phyloP scores from a whole-genome alignment of 2,329 filamentous ascomycete species.

The Tolypocladium nubicola region DNA sequence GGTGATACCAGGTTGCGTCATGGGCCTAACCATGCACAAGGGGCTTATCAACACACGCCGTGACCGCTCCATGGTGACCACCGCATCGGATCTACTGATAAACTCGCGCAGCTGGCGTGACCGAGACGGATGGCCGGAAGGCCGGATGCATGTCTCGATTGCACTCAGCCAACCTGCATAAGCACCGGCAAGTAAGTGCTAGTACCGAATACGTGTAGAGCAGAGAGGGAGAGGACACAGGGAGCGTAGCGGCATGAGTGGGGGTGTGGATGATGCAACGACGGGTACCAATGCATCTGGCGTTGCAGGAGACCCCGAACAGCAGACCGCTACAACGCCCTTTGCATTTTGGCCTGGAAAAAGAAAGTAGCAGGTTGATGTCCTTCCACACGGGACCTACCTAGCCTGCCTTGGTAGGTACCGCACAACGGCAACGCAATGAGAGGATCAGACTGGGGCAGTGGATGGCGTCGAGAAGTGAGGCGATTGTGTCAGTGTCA shows the following conservation, averaged over 20 bases:
- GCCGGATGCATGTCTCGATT: neutral
- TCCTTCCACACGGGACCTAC: neutral
- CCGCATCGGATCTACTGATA: neutral
- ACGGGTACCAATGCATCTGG: neutral
- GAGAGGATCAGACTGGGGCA: neutral
- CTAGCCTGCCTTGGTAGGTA: too few relatives aligned
- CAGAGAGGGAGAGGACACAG: neutral
- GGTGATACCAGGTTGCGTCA: neutral
- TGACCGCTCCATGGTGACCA: neutral
- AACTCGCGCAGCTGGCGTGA: neutral
- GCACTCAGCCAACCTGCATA: neutral
- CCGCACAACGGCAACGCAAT: too few relatives aligned
- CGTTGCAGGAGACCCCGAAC: neutral
- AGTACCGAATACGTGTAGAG: neutral
- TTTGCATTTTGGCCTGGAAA: neutral
- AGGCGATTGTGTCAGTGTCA: neutral
- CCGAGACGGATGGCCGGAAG: neutral
- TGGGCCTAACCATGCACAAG: neutral
- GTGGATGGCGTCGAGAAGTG: neutral
- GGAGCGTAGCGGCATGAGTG: neutral
- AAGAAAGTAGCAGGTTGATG: neutral
- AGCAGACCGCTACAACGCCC: neutral
- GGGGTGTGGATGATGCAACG: neutral
- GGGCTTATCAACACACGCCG: neutral
- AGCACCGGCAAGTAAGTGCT: neutral